Evolutionary conservation across 345 rosid species (phyloP), one percentile per base, ranked within the genome.

Genomic region (Hibiscus mutabilis): DNA sequence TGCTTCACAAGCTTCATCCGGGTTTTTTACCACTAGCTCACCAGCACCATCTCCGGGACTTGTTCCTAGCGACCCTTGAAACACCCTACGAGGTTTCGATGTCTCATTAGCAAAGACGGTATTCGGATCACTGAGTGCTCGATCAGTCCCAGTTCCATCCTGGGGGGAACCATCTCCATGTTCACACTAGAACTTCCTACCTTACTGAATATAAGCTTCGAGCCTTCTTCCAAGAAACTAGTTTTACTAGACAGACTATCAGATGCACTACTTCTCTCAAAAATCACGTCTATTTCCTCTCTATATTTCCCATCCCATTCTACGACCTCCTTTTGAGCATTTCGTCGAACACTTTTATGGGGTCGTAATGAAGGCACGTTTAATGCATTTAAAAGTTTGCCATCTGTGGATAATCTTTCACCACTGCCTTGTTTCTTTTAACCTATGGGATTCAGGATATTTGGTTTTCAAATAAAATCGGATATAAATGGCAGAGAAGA

Each of bases 291-390:
- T 47, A 68, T 69, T 49, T 70, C 78, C 57, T 59, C 51, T n/a
- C 72, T 69, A 44, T 72, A 75, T 18, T 70, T 77, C 4, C 72
- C 72, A 25, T 79, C 84, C 79, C 78, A 76, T 56, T 79, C 84
- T 60, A 68, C 71, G 24, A 77, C 76, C 52, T 73, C 78, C 51
- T 69, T 76, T 69, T 82, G 76, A 19, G 82, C 76, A 66, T 84
- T 86, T 73, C 88, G 76, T 66, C 89, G 76, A 16, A 78, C 84
- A 79, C 87, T 78, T 78, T 84, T 81, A 40, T 85, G 86, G 13
- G 79, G 71, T 7, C 73, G 78, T 63, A 78, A 63, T 14, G 61
- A 57, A 59, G 85, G 74, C 65, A 73, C 75, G 25, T 57, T 73
- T 1, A 42, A 59, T 71, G 71, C 69, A 57, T 70, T 77, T 31